A percentile compares a stretch with the other conserved stretches of the same genome.
phyloP scores from a whole-genome alignment of 495 filamentous ascomycete species.

The Aspergillus olivimuriae region DNA sequence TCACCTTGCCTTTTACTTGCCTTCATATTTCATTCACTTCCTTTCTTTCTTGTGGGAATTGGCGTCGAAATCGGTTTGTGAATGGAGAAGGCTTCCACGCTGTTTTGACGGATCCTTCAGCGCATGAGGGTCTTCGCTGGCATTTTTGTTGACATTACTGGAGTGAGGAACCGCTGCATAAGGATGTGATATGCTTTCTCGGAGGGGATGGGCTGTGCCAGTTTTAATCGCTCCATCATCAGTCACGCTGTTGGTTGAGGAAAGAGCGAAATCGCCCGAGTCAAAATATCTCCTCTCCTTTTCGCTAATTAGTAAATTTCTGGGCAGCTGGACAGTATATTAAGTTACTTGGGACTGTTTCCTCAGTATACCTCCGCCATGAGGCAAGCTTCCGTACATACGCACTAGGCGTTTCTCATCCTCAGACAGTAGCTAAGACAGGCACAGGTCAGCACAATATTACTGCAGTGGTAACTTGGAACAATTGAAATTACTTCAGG shows the following conservation, averaged over 20 bases:
- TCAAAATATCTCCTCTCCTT: slow-evolving; percentile 24
- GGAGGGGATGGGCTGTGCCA: slow-evolving; percentile 20
- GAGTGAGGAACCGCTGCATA: slow-evolving; percentile 19
- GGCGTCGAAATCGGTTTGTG: not conserved
- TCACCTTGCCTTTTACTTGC: not conserved
- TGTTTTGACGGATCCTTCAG: not conserved
- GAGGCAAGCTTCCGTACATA: slow-evolving; percentile 7
- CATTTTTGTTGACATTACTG: slow-evolving; percentile 21
- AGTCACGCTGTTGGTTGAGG: slow-evolving; percentile 16
- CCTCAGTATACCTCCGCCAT: slow-evolving; percentile 7
- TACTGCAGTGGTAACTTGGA: not conserved
- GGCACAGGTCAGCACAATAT: not conserved
- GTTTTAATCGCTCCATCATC: slow-evolving; percentile 21
- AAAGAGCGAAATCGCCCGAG: slow-evolving; percentile 27
- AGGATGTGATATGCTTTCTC: slow-evolving; percentile 24
- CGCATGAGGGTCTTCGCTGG: slow-evolving; percentile 12
- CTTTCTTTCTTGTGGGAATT: not conserved
- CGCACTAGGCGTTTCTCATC: slow-evolving; percentile 5
- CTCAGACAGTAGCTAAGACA: slow-evolving; percentile 3
- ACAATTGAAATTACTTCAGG: not conserved
- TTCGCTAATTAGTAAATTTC: not conserved
- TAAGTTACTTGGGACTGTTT: slow-evolving; percentile 4
- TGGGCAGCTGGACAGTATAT: not conserved
- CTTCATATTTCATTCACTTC: not conserved
- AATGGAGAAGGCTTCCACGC: not conserved